These are phyloP conservation scores for Suillus lakei DNA, from an alignment of 768 basidiomycete species.

Conservation along the genomic window DNA sequence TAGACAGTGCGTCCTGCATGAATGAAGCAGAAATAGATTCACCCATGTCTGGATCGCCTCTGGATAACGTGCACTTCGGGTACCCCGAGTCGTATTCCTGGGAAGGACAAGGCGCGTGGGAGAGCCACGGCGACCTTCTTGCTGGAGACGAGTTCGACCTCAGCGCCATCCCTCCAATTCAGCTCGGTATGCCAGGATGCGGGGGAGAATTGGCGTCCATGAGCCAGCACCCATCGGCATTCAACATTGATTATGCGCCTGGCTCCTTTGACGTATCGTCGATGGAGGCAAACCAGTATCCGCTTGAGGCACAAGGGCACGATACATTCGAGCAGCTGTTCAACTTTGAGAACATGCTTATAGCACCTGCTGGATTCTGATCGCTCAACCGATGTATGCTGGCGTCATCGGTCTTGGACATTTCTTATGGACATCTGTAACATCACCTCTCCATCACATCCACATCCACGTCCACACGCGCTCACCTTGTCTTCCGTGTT, in stretches of 20 bases:
- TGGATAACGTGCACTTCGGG: constrained; percentile 33
- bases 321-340: constrained; percentile 44
- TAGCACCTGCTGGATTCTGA: constrained; percentile 37
- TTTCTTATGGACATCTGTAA: constrained; percentile 30
- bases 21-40: constrained; percentile 16
- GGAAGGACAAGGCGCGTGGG: constrained; percentile 38
- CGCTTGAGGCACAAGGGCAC: constrained; percentile 32
- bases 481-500: constrained; percentile 22
- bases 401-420: constrained; percentile 35
- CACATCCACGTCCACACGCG: constrained; percentile 31
- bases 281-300: constrained; percentile 37
- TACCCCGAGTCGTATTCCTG: constrained; percentile 37
- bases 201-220: constrained; percentile 30
- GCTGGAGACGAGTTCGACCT: constrained; percentile 71
- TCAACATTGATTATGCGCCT: constrained; percentile 26
- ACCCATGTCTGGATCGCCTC: constrained; percentile 23
- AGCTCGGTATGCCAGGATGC: constrained; percentile 58
- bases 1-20: constrained; percentile 10
- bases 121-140: constrained; percentile 42
- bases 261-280: constrained; percentile 31
- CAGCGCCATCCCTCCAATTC: constrained; percentile 64
- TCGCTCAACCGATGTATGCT: constrained; percentile 38
- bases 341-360: constrained; percentile 41
- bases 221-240: constrained; percentile 15
- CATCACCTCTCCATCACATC: constrained; percentile 23